These are phyloP conservation scores for Ustilago nuda DNA, from an alignment of 1,284 basidiomycete species.

Conservation along the genomic window DNA sequence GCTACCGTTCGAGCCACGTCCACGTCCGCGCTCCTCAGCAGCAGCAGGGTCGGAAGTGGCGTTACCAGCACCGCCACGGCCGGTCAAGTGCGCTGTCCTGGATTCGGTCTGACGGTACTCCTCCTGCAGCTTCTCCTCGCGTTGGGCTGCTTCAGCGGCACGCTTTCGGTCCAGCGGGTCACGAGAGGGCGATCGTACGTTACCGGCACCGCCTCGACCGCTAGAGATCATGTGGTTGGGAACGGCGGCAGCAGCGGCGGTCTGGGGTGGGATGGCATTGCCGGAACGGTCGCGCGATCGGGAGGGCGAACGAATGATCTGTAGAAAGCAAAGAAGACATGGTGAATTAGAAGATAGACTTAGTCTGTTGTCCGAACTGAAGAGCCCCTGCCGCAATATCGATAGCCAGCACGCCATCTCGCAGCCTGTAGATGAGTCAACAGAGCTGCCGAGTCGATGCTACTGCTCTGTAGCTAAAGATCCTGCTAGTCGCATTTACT, in stretches of 20 bases:
- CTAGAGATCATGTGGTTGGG: conserved; percentile 71
- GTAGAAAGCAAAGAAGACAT: background rate
- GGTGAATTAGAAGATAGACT: too few relatives aligned
- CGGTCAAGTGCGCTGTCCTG: conserved; percentile 74
- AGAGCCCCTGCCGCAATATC: too few relatives aligned
- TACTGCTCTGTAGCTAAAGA: background rate
- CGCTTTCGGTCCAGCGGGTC: conserved; percentile 71
- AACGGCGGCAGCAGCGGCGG: conserved; percentile 29
- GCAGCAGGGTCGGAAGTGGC: conserved; percentile 65
- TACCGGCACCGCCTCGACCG: conserved; percentile 82
- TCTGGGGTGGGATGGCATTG: conserved; percentile 29
- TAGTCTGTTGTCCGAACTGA: too few relatives aligned
- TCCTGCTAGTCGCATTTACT: conserved; percentile 18
- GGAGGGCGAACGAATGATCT: conserved; percentile 55
- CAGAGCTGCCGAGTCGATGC: background rate
- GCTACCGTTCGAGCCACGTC: conserved; percentile 28
- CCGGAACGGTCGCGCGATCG: conserved; percentile 50
- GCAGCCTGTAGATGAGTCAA: background rate
- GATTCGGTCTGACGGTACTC: conserved; percentile 65
- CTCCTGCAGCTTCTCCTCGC: conserved; percentile 69
- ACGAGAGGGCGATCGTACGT: conserved; percentile 79
- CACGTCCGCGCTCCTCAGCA: conserved; percentile 51
- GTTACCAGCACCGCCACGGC: conserved; percentile 79
- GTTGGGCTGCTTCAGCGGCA: conserved; percentile 46
- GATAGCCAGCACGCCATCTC: background rate